Base-by-base conservation (phyloP, 108 stramenopile genomes). In the Parietichytrium sp. region DNA sequence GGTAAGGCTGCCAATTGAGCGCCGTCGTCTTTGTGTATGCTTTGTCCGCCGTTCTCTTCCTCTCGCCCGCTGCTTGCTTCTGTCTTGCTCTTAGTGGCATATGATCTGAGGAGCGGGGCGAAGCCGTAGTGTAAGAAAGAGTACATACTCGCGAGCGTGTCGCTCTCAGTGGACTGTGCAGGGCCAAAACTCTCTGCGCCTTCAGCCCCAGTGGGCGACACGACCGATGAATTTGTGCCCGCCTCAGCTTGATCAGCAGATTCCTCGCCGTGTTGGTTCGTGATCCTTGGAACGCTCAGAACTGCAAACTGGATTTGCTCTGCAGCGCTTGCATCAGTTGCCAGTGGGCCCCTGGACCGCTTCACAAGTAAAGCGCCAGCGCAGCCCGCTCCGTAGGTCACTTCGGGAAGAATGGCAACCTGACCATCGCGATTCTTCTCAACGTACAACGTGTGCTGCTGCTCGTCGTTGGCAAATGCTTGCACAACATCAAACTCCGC, bases 291-390 rank as follows among this genome's bases (percentile, higher is more conserved):
- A 33, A 72, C 23, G 33, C 45, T 72, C 38, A 72, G 61, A 27
- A 72, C 61, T 6, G 61, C 61, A 42, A 45, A 72, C 38, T 42
- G 61, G 61, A 72, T 6, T 42, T 72, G 2, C 0, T 7, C 20
- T 23, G 2, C 12, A n/a, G 18, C n/a, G 49, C 18, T 50, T 50
- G 49, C 16, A 50, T 50, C 18, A 50, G 49, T 18, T 50, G 16
- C 61, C 8, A 72, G 61, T 42, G 61, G 38, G 20, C 36, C 15
- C 61, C 38, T 33, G n/a, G 36, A 42, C 16, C 61, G 29, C 33
- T 72, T 72, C 16, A 72, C 61, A 25, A 72, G 61, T n/a, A 72
- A 33, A 23, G 61, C 61, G 4, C 61, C 61, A 6, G 61, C 61
- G 42, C 61, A 72, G 6, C 61, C 61, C 29, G 38, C 61, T 16